Conservation (phyloP, 2,329 filamentous ascomycete genomes). For the Parastagonospora avenae region DNA sequence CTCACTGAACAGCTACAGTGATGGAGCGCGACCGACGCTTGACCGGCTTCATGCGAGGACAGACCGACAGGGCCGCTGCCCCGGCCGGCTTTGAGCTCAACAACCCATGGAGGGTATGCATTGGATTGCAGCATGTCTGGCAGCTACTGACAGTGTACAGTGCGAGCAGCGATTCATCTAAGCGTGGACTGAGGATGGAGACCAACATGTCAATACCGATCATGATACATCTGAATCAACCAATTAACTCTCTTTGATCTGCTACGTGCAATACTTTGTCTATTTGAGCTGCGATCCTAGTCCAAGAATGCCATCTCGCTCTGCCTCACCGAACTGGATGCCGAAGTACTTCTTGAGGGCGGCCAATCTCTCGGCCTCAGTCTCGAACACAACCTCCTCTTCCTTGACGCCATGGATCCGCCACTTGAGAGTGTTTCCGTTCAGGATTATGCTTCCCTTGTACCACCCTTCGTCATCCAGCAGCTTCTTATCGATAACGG, state of each 20-base stretch:
- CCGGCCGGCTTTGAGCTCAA: constrained; percentile 68
- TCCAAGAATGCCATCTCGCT: constrained; percentile 47
- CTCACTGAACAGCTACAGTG: constrained; percentile 56
- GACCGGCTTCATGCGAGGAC: constrained; percentile 65
- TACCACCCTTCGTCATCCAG: constrained; percentile 42
- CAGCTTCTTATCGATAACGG: constrained; percentile 59
- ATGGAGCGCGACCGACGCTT: constrained; percentile 69
- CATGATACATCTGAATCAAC: constrained; percentile 19
- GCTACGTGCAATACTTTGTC: constrained; percentile 7
- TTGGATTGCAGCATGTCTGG: neutral
- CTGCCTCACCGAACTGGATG: constrained; percentile 47
- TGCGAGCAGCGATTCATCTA: constrained; percentile 47
- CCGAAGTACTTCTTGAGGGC: constrained; percentile 53
- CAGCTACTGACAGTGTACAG: constrained; percentile 38
- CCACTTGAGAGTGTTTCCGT: constrained; percentile 53
- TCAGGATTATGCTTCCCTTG: constrained; percentile 48
- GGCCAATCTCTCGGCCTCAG: constrained; percentile 51
- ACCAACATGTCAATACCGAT: constrained; percentile 9
- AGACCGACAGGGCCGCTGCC: constrained; percentile 63
- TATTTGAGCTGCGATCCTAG: constrained; percentile 42
- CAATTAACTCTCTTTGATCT: constrained; percentile 2
- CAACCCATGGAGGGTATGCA: constrained; percentile 69
- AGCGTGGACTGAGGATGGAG: constrained; percentile 11
- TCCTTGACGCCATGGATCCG: constrained; percentile 51
- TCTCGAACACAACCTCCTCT: constrained; percentile 47